Base-by-base conservation (phyloP, 768 basidiomycete species). In the Leccinellum rugosiceps region DNA sequence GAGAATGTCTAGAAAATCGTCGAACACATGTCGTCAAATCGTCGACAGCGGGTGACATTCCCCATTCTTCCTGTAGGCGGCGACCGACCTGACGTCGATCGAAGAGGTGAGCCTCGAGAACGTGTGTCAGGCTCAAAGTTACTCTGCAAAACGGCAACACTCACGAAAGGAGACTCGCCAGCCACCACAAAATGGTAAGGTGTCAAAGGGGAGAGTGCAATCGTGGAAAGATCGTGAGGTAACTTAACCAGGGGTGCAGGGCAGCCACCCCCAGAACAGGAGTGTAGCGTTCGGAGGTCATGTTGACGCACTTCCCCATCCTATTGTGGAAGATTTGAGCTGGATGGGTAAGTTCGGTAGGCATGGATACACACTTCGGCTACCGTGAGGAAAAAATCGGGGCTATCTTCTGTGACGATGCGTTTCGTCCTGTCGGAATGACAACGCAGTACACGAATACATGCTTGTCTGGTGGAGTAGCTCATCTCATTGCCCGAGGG, bases 221-320 rank as follows among this genome's bases (percentile, higher is more conserved):
- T 72, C 19, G 90, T 84, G 8, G 85, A 91, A 47, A 94, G 77
- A 52, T 86, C 78, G 69, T 85, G 77, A 51, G 80, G 77, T 38
- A 90, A 71, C 59, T 80, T 79, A 19, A 92, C 80, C 15, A 96
- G 76, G 2, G 92, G 87, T 17, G 85, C 75, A 23, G 92, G 86
- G 68, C 93, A 96, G 10, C 70, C 74, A 51, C 64, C 69, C 15
- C 67, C 63, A 28, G 72, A 61, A 72, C 93, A 96, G n/a, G 71
- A 71, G 70, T 95, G 84, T 8, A 83, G 72, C 10, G 80, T 80
- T 52, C 93, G 78, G 45, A 95, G 72, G 67, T 96, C 93, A 68
- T 95, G 93, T 66, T 94, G 92, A 25, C 93, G 82, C 10, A 94
- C 92, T 28, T 86, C 81, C 4, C 91, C 92, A 72, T 96, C 93